Percentiles rank a stretch among this genome's conserved stretches.
Conservation (phyloP, 148 eudicot genomes). For the Heliosperma pusillum region DNA sequence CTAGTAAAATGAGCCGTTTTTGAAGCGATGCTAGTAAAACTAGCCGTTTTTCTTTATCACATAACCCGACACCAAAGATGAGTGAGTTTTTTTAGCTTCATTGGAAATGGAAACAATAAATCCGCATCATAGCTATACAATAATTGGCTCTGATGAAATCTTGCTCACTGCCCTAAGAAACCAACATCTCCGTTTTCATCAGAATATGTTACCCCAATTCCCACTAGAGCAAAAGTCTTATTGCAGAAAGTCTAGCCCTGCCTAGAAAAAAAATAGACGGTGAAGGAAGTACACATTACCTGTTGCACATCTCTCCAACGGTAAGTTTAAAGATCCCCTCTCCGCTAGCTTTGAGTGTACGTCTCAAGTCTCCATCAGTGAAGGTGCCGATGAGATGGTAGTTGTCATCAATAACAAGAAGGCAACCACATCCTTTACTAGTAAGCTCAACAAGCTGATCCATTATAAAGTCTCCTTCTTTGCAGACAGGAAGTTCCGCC, state of each 20-base stretch:
- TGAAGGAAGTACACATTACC: constrained; percentile 39
- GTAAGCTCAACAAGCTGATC: constrained; percentile 96
- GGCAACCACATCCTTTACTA: constrained; percentile 95
- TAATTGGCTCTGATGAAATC: too few relatives aligned
- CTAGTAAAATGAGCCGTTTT: too few relatives aligned
- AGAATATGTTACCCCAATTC: too few relatives aligned
- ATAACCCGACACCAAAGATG: too few relatives aligned
- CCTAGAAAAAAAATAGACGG: neutral
- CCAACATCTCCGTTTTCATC: too few relatives aligned
- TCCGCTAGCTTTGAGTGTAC: constrained; percentile 86
- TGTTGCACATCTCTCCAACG: constrained; percentile 98
- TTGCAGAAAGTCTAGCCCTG: neutral
- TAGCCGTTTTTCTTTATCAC: too few relatives aligned
- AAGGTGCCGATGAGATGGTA: constrained; percentile 82
- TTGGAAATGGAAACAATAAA: too few relatives aligned
- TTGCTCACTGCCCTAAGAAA: too few relatives aligned
- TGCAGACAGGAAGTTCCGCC: constrained; percentile 78
- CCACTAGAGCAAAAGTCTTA: too few relatives aligned
- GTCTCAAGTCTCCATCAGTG: constrained; percentile 92
- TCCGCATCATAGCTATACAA: too few relatives aligned
- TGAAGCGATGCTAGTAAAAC: too few relatives aligned
- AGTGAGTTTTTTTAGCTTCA: too few relatives aligned
- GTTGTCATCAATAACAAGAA: constrained; percentile 71
- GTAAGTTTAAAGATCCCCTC: constrained; percentile 92
- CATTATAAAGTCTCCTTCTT: constrained; percentile 43